Evolutionary conservation across 108 stramenopile species (phyloP), one percentile per base, ranked within the genome.

Genomic region (Nannochloropsis salina): DNA sequence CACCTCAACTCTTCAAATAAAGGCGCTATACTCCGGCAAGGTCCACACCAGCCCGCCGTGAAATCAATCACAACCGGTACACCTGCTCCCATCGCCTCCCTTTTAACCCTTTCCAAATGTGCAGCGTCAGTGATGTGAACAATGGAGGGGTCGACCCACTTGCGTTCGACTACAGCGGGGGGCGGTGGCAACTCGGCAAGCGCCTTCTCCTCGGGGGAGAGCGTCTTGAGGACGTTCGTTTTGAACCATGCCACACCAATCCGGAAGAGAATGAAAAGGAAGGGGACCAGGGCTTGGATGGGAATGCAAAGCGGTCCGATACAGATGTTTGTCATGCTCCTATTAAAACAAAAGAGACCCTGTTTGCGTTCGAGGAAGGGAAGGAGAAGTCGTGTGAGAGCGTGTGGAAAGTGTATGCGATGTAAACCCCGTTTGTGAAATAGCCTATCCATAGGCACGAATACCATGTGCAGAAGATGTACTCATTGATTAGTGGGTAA

Each of bases 11-110:
- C 41, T 3, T 81, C 81, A 41, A 81, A 81, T n/a, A 81, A n/a
- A 41, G 81, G 81, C 81, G 81, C 81, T 5, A 81, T 81, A n/a
- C 3, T 81, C 41, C 81, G 81, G 81, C 81, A 81, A 12, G 81
- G 81, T 3, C 81, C 81, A 41, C 81, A 81, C 81, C 81, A 81
- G 6, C 11, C 40, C 3, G 81, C 81, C 31, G 81, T 81, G 8
- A 41, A 81, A 41, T 81, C 22, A 3, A 81, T 41, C 81, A 81
- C 61, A 15, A 74, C 61, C 61, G 61, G 61, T 74, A 74, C 61
- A n/a, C 61, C 61, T 1, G 61, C 61, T 8, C n/a, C 61, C n/a
- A 15, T 74, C 4, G 61, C 61, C 61, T 74, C 20, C 8, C 20
- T 8, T n/a, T n/a, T 15, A n/a, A 74, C 0, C 61, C n/a, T 74